Base-by-base conservation (phyloP, 768 basidiomycete species). In the Psilocybe subaeruginosa region DNA sequence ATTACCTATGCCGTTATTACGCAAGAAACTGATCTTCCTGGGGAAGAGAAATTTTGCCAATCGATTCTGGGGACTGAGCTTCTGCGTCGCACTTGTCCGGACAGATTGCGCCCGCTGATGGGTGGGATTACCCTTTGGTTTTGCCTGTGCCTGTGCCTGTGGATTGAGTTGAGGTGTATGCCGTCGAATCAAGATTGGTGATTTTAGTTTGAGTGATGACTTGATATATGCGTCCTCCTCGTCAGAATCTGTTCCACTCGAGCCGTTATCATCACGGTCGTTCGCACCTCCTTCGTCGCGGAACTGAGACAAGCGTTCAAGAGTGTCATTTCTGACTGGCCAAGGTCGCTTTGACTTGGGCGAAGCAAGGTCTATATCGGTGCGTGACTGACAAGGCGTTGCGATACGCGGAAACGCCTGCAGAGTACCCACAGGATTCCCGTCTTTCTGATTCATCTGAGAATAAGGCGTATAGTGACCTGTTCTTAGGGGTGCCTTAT, bases 41-140 rank as follows among this genome's bases (percentile, higher is more conserved):
- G 68, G 64, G 39, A 64, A 54, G 23, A 71, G 60, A 23, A 71
- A 56, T 19, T 62, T 68, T 11, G 64, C 53, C 49, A 71, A 54
- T 31, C 58, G 58, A 33, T 63, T 67, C 17, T 53, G 57, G 2
- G 57, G 43, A 14, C 41, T 43, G 11, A 45, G 27, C 7, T 39
- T 27, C 33, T 31, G 14, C 11, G 17, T 14, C 8, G 11, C 23
- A 12, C 30, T 59, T 8, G 46, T n/a, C 11, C 35, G 31, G 30
- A 19, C 58, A n/a, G 51, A 19, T 46, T 50, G 35, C 12, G 51
- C 41, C 16, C 45, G 43, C 29, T 23, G 43, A 5, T 54, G 52
- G 14, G 12, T 14, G 4, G 35, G 53, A 59, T 50, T 50, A 30
- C 11, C 9, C 11, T 46, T 56, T 27, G 55, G 30, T 29, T 45